Evolutionary conservation across 2,329 filamentous ascomycete species (phyloP), one percentile per base, ranked within the genome.

Genomic region (Pezicula rhizophila): DNA sequence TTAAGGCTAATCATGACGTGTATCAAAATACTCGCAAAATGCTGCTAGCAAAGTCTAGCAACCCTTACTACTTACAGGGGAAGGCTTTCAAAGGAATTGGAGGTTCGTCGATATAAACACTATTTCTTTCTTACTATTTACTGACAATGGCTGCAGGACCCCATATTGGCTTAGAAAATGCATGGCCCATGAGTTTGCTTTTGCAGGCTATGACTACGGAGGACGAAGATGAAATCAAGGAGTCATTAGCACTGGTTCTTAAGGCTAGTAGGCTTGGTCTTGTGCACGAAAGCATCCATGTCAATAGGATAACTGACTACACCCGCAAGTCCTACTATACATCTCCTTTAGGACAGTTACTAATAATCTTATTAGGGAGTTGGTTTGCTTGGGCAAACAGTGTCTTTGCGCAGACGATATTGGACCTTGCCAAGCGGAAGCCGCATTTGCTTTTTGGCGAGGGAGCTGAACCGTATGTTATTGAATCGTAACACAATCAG

Each of bases 311-410:
- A 31, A 70, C 68, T 37, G 74, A 79, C 34, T 97, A 93, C 66
- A 96, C 92, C 2, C 76, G 90, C 78, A 60, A 69, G 77, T 70
- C 41, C 7, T 45, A 31, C 31, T n/a, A 46, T 10, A 35, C 10
- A 2, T 28, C n/a, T 40, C 34, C 28, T 42, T 15, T n/a, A 57
- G 45, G n/a, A 45, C 34, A 18, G n/a, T 5, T 35, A 17, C 33
- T 40, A 46, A 15, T 18, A 8, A 2, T 31, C 17, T 46, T 14
- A 41, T 41, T 50, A 79, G 77, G 81, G 55, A 89, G 86, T 62
- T 97, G 92, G 92, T 97, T 97, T 66, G 89, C 92, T 2, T 97
- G 91, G 93, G 93, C 93, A 10, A 99, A 99, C 59, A 93, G 89
- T 1, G 89, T 99, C 10, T 97, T 96, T 69, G 90, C 92, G 12